A percentile compares a stretch with the other conserved stretches of the same genome.
phyloP scores from a whole-genome alignment of 192 early-diverging fungal species.

The Linderina pennispora region DNA sequence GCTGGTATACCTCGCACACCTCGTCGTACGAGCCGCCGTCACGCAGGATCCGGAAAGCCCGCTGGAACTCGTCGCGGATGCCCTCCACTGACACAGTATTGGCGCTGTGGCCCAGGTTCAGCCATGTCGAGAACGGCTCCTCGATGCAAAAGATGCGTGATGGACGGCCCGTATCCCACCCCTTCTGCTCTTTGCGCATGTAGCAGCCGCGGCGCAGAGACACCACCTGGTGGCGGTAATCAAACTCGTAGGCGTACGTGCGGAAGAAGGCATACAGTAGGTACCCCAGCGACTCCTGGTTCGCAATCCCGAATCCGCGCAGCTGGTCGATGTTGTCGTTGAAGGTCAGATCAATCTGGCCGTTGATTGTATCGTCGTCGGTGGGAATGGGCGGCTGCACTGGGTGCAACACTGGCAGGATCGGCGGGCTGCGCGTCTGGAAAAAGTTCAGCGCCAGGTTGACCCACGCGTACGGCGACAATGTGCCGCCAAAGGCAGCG shows the following conservation, averaged over 20 bases:
- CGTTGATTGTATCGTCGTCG: constrained; percentile 6
- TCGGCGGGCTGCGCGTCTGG: constrained; percentile 82
- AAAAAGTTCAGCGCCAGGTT: constrained; percentile 91
- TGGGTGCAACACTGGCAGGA: constrained; percentile 80
- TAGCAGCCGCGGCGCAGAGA: constrained; percentile 74
- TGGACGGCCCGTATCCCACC: constrained; percentile 71
- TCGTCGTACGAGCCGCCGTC: constrained; percentile 40
- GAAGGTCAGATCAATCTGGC: constrained; percentile 67
- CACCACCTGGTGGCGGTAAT: constrained; percentile 76
- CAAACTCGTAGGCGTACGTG: constrained; percentile 74
- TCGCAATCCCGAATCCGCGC: constrained; percentile 58
- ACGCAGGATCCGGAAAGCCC: constrained; percentile 58
- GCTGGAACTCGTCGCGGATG: constrained; percentile 72
- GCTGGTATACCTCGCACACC: constrained; percentile 39
- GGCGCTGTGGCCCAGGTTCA: constrained; percentile 89
- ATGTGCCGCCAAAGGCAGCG: constrained; percentile 87
- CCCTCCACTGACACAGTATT: constrained; percentile 74
- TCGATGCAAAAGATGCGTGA: constrained; percentile 80
- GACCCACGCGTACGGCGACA: constrained; percentile 94
- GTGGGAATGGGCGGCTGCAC: constrained; percentile 9
- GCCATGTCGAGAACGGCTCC: constrained; percentile 82
- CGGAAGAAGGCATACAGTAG: constrained; percentile 85
- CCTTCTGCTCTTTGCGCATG: constrained; percentile 75
- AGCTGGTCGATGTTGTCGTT: constrained; percentile 62
- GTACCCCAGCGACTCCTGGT: constrained; percentile 70